Evolutionary conservation across 1,284 basidiomycete genomes (phyloP), one percentile per base, ranked within the genome.

Genomic region (Abortiporus biennis): DNA sequence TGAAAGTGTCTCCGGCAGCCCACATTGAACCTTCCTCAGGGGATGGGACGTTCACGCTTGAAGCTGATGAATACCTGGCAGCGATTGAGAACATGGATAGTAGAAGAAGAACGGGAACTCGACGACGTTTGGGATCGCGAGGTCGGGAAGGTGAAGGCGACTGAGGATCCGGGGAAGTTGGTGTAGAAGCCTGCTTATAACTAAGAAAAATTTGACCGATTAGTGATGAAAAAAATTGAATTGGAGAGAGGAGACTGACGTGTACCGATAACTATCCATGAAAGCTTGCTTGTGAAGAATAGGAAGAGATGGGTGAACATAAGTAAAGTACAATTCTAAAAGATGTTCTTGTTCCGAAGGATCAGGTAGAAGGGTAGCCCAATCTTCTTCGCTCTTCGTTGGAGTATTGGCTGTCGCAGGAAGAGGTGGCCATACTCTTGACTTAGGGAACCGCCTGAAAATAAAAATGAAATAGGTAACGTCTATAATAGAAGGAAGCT

Each of bases 381-480:
- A 56, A 25, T 71, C 68, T 22, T 67, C 67, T 9, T 69, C 65
- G 15, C 54, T 58, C 36, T 60, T 57, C 39, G 52, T 57, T 43
- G 53, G 57, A 25, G 49, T 59, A 36, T 37, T 56, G 33, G 47
- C 50, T 2, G 50, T 50, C 3, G 72, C 68, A 17, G 66, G 65
- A 23, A 83, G 63, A 2, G 78, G 79, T 0, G 88, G 90, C 90
- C 89, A 92, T 16, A 90, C 81, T 12, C 89, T 71, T 3, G 85
- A 82, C 52, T 78, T 80, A 0, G 88, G 89, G 61, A 92, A 91
- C 21, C 78, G 77, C 83, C 84, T 85, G 48, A 22, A 35, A 6
- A 35, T 15, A 21, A 35, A 30, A 27, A 35, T 34, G 21, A 17
- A 2, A 13, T 17, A 48, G 24, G 19, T 16, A 43, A 41, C 8